Evolutionary conservation across 768 basidiomycete genomes (phyloP).

Genomic region (Hygrocybe coccinea): DNA sequence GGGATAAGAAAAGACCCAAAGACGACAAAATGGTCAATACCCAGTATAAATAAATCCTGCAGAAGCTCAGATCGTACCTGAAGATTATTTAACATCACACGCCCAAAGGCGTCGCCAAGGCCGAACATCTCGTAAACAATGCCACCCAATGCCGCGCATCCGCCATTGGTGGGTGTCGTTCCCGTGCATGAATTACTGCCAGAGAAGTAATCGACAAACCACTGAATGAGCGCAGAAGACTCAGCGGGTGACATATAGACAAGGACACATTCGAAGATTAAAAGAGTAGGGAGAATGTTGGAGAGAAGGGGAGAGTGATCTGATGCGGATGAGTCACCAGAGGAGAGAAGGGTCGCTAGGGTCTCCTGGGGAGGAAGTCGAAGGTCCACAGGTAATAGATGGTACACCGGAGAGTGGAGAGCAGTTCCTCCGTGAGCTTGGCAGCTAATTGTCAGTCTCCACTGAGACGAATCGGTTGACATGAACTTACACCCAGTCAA

Average conservation of each 20-base stretch:
- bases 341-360: conserved; percentile 38
- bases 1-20: background rate
- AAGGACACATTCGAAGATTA: conserved; percentile 91
- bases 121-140: conserved; percentile 94
- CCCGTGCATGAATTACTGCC: conserved; percentile 2
- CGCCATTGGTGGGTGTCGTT: background rate
- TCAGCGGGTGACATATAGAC: conserved; percentile 72
- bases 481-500: conserved; percentile 40
- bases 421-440: conserved; percentile 59
- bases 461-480: background rate
- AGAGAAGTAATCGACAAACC: conserved; percentile 63
- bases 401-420: conserved; percentile 53
- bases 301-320: conserved; percentile 44
- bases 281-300: conserved; percentile 64
- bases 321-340: conserved; percentile 9
- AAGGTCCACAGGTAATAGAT: conserved; percentile 75
- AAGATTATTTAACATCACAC: conserved; percentile 86
- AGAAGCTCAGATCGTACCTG: conserved; percentile 42
- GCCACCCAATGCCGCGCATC: conserved; percentile 41
- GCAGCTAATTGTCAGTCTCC: conserved; percentile 1
- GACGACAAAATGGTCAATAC: background rate
- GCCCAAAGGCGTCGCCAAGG: conserved; percentile 82
- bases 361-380: conserved; percentile 49
- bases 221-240: conserved; percentile 57
- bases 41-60: too few relatives aligned